Evolutionary conservation across 768 basidiomycete genomes (phyloP).

Genomic region (Cystobasidiopsis lactophilus): DNA sequence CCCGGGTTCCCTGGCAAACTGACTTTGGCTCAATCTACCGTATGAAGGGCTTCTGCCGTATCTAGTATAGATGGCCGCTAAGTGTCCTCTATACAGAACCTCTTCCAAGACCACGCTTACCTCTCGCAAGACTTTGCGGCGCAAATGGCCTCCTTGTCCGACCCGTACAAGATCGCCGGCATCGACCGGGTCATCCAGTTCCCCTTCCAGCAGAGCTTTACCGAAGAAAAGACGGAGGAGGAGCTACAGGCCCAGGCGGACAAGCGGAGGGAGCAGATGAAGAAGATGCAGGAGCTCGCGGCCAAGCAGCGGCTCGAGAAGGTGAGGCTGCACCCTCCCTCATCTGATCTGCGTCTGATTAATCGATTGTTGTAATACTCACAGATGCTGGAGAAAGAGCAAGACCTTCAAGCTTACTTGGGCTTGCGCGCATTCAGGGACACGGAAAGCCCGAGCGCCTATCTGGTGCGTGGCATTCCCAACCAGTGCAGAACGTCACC

Average conservation of each 20-base stretch:
- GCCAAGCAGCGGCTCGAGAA: constrained; percentile 68
- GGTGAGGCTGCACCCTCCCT: constrained; percentile 26
- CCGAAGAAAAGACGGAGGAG: constrained; percentile 68
- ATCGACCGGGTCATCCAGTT: constrained; percentile 65
- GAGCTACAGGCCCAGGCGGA: constrained; percentile 58
- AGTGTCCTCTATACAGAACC: constrained; percentile 41
- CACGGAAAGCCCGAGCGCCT: too few species aligned
- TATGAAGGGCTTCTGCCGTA: constrained; percentile 26
- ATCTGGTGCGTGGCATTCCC: too few species aligned
- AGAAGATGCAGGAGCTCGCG: constrained; percentile 73
- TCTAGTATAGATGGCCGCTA: too few species aligned
- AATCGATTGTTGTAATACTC: neutral
- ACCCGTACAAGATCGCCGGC: constrained; percentile 42
- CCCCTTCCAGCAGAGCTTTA: constrained; percentile 37
- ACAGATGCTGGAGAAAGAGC: constrained; percentile 54
- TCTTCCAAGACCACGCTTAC: constrained; percentile 67
- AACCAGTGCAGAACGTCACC: constrained; percentile 31
- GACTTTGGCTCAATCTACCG: constrained; percentile 50
- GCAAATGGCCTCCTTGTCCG: constrained; percentile 42
- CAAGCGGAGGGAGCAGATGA: constrained; percentile 62
- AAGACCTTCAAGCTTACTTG: constrained; percentile 42
- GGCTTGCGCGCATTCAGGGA: constrained; percentile 42
- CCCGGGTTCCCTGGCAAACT: constrained; percentile 75
- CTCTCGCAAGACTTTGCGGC: constrained; percentile 54
- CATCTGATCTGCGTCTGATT: neutral